Conservation (phyloP, 305 asterid genomes). For the Fraxinus angustifolia region DNA sequence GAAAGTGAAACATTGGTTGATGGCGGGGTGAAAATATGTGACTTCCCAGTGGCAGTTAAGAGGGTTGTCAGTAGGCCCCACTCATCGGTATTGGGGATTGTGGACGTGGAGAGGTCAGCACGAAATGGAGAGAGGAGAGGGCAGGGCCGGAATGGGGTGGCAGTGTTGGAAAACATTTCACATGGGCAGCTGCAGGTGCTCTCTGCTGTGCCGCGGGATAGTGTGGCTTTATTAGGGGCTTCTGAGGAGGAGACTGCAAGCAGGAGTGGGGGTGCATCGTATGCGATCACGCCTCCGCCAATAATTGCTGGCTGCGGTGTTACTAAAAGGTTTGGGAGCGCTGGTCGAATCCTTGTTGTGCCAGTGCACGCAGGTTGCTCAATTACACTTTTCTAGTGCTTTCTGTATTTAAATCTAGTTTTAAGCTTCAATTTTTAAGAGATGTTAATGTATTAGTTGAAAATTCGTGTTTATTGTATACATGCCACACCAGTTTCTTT, state of each 20-base stretch:
- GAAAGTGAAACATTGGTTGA: conserved; percentile 57
- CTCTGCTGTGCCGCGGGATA: conserved; percentile 68
- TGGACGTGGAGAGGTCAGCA: conserved; percentile 64
- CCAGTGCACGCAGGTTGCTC: conserved; percentile 84
- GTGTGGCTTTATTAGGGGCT: conserved; percentile 39
- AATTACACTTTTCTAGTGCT: neutral
- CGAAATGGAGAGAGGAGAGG: conserved; percentile 47
- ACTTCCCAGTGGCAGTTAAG: conserved; percentile 65
- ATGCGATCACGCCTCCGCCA: conserved; percentile 71
- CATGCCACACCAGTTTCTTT: neutral
- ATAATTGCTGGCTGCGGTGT: conserved; percentile 71
- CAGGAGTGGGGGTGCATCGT: conserved; percentile 56
- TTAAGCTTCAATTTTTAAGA: neutral
- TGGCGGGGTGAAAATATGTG: conserved; percentile 50
- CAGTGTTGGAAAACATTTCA: conserved; percentile 72
- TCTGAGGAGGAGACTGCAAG: conserved; percentile 42
- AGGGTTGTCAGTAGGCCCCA: conserved; percentile 68
- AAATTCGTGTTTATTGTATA: neutral
- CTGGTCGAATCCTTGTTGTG: conserved; percentile 68
- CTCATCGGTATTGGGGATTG: conserved; percentile 60
- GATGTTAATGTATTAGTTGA: neutral
- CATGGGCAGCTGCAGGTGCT: conserved; percentile 85
- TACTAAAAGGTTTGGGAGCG: conserved; percentile 64
- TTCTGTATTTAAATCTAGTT: neutral
- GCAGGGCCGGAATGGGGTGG: conserved; percentile 38